phyloP scores from a whole-genome alignment of 345 rosid species.

The Passiflora organensis region DNA sequence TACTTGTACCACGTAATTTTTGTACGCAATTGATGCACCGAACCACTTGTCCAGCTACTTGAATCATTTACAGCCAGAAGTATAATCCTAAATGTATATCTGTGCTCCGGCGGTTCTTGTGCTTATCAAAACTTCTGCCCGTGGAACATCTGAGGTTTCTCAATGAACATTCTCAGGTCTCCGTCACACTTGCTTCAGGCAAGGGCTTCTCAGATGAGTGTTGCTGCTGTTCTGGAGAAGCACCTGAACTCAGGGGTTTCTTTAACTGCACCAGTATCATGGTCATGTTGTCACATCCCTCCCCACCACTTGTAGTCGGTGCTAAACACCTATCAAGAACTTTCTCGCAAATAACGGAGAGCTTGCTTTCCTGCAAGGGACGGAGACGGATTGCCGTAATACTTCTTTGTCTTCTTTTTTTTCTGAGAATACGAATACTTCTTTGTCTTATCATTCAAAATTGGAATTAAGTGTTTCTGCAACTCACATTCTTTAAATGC shows the following conservation, averaged over 20 bases:
- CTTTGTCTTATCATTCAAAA: neutral
- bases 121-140: slow-evolving; percentile 5
- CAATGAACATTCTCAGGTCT: neutral
- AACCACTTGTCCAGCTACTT: no score
- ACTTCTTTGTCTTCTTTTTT: no score
- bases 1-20: no score
- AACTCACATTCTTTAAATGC: slow-evolving; percentile 19
- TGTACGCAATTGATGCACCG: no score
- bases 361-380: slow-evolving; percentile 69
- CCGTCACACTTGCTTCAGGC: neutral
- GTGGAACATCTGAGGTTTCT: slow-evolving; percentile 6
- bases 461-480: neutral
- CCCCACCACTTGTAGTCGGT: slow-evolving; percentile 68
- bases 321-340: slow-evolving; percentile 79
- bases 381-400: no score
- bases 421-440: no score
- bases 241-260: slow-evolving; percentile 37
- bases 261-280: slow-evolving; percentile 93
- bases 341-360: slow-evolving; percentile 72
- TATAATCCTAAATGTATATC: slow-evolving; percentile 4
- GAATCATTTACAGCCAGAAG: slow-evolving; percentile 19
- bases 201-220: neutral
- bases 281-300: slow-evolving; percentile 99
- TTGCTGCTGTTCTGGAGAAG: slow-evolving; percentile 24
- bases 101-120: neutral